Conservation (phyloP, 2,329 filamentous ascomycete genomes). For the Diaporthe aspalathi region DNA sequence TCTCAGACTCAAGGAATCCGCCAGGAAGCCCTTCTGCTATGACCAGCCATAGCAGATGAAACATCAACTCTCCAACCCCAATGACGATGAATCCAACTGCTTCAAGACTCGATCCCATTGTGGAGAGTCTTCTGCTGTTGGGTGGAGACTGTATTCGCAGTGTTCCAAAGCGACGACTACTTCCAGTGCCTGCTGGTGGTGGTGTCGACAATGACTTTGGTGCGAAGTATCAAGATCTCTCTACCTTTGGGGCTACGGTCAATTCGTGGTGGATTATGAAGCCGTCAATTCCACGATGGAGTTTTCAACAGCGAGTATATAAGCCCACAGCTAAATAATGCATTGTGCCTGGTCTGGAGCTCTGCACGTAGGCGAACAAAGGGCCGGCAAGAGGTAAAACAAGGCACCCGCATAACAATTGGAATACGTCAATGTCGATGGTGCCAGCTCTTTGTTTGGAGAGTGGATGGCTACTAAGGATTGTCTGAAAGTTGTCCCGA, state of each 20-base stretch:
- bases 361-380: not conserved
- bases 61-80: not conserved
- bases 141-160: not conserved
- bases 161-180: not conserved
- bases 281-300: no score
- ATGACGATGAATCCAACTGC: not conserved
- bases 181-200: no score
- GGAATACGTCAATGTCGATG: not conserved
- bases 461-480: not conserved
- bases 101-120: not conserved
- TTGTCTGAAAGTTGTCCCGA: not conserved
- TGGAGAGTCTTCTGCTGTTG: no score
- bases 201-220: not conserved
- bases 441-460: not conserved
- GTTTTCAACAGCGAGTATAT: not conserved
- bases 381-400: not conserved
- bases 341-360: no score
- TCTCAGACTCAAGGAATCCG: not conserved
- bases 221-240: not conserved
- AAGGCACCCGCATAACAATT: not conserved
- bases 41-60: conserved; percentile 11
- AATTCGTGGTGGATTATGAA: not conserved
- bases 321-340: no score
- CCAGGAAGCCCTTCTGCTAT: not conserved
- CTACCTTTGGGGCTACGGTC: not conserved